A percentile compares a stretch with the other conserved stretches of the same genome.
Evolutionary conservation across 2,329 filamentous ascomycete species (phyloP).

Genomic region (Alternaria metachromatica): DNA sequence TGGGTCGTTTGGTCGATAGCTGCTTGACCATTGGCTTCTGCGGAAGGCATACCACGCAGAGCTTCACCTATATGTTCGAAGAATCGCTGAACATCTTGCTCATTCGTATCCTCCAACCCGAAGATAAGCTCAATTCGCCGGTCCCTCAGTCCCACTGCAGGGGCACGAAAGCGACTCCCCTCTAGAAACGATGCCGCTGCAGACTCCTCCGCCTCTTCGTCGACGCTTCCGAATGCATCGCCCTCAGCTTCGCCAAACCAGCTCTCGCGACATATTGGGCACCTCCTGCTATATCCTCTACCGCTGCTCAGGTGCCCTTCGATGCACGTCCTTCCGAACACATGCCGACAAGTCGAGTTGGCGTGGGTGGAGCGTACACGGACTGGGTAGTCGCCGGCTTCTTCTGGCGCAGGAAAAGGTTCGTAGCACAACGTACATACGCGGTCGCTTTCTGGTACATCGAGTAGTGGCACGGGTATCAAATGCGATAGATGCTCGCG

Average conservation of each 20-base stretch:
- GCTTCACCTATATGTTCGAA: fast-evolving
- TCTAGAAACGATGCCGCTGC: too few relatives aligned
- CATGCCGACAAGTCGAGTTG: neutral
- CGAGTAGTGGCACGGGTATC: neutral
- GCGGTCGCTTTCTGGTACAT: neutral
- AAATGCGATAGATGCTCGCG: neutral
- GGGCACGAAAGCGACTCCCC: neutral
- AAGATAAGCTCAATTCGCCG: neutral
- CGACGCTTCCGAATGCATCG: neutral
- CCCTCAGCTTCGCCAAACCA: neutral
- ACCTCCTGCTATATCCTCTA: neutral
- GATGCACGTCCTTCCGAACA: neutral
- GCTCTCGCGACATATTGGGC: neutral
- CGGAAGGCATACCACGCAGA: neutral
- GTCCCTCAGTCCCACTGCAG: neutral
- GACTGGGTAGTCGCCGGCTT: neutral
- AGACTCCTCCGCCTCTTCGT: neutral
- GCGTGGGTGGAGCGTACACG: neutral
- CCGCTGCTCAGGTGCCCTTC: neutral
- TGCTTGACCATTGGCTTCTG: neutral
- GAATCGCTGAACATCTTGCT: neutral
- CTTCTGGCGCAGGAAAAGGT: neutral
- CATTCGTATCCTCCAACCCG: neutral
- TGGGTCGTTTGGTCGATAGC: neutral
- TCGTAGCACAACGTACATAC: neutral